Conservation (phyloP, 1,284 basidiomycete species). For the Austroboletus rostrupii region DNA sequence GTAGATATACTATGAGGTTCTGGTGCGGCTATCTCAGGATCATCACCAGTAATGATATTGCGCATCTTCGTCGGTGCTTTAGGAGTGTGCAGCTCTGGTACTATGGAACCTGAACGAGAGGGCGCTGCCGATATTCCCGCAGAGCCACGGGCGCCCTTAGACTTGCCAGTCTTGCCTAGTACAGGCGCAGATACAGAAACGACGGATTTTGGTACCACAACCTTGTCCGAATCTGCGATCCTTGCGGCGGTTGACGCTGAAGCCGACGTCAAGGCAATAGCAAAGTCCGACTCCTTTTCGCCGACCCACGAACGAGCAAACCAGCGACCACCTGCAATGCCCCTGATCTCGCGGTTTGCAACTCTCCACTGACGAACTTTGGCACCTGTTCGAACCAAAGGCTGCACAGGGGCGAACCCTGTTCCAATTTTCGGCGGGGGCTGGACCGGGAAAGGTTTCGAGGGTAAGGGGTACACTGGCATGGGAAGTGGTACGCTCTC, state of each 20-base stretch:
- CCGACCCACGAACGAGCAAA: constrained; percentile 72
- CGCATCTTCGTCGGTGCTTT: constrained; percentile 59
- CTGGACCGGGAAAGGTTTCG: constrained; percentile 75
- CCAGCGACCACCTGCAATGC: constrained; percentile 77
- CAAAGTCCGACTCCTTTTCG: constrained; percentile 69
- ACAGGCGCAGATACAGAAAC: constrained; percentile 40
- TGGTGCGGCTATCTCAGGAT: constrained; percentile 32
- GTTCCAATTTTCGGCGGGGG: constrained; percentile 68
- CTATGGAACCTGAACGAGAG: constrained; percentile 50
- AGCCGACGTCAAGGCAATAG: constrained; percentile 31
- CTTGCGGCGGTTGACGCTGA: constrained; percentile 23
- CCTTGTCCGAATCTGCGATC: constrained; percentile 32
- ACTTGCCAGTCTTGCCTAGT: constrained; percentile 35
- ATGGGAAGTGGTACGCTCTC: constrained; percentile 61
- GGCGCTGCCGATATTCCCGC: constrained; percentile 44
- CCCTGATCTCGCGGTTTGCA: constrained; percentile 70
- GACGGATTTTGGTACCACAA: constrained; percentile 29
- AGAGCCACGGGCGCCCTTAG: constrained; percentile 36
- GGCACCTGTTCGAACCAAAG: constrained; percentile 58
- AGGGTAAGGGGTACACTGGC: constrained; percentile 70
- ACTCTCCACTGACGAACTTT: constrained; percentile 66
- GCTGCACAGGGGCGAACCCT: constrained; percentile 61
- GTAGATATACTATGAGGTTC: constrained; percentile 20
- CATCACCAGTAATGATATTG: constrained; percentile 42
- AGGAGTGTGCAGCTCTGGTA: constrained; percentile 38